phyloP scores from a whole-genome alignment of 139 green algal genomes.

The Volvox africanus region DNA sequence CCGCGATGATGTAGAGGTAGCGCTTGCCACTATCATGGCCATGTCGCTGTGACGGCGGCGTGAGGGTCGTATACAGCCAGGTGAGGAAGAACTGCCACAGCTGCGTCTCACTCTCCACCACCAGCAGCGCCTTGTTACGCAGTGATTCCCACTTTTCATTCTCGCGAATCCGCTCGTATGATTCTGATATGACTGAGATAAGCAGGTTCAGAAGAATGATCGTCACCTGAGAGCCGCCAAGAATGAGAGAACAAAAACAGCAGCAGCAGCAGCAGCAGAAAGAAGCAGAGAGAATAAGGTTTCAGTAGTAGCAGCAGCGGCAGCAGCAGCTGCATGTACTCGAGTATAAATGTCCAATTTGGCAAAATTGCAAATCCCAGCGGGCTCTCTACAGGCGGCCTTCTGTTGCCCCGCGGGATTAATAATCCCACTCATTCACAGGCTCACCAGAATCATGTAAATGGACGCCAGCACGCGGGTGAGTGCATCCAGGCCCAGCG shows the following conservation, averaged over 20 bases:
- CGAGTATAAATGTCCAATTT: too few species aligned
- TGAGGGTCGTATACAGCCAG: not conserved
- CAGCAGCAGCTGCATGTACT: too few species aligned
- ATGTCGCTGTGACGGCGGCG: not conserved
- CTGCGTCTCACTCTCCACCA: constrained; percentile 12
- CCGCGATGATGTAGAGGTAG: constrained; percentile 27
- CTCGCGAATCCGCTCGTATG: constrained; percentile 28
- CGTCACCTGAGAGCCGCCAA: not conserved
- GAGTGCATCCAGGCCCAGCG: not conserved
- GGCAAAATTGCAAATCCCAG: too few species aligned
- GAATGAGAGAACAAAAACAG: too few species aligned
- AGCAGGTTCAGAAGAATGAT: constrained; percentile 51
- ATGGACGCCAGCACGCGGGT: not conserved
- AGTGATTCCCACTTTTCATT: constrained; percentile 10
- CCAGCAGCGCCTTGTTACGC: constrained; percentile 27
- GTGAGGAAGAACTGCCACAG: not conserved
- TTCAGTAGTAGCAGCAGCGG: too few species aligned
- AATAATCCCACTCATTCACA: not conserved
- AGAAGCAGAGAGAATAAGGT: too few species aligned
- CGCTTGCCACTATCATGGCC: not conserved
- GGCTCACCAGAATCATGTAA: not conserved
- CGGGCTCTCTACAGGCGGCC: too few species aligned
- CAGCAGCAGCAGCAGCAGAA: too few species aligned
- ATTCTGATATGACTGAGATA: constrained; percentile 38
- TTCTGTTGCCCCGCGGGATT: too few species aligned